Conservation (phyloP, 306 rosid species). For the Sicyos edulis region DNA sequence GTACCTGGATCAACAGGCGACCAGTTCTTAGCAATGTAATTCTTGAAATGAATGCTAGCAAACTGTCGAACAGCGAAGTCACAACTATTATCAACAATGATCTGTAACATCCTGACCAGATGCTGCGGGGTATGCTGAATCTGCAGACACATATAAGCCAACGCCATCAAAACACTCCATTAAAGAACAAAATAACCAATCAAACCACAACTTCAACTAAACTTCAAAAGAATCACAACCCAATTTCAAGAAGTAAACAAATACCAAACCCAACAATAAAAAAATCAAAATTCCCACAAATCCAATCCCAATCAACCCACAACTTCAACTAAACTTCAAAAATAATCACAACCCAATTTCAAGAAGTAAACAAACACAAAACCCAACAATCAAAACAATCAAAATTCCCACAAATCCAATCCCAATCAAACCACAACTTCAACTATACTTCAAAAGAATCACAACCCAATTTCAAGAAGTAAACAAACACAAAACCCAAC, state of each 20-base stretch:
- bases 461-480: neutral
- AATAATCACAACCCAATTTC: neutral
- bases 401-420: slow-evolving; percentile 8
- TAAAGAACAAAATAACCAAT: neutral
- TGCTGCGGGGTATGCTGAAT: slow-evolving; percentile 87
- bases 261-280: slow-evolving; percentile 5
- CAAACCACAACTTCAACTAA: neutral
- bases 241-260: neutral
- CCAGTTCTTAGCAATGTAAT: slow-evolving; percentile 88
- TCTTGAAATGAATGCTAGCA: slow-evolving; percentile 96
- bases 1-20: slow-evolving; percentile 71
- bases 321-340: neutral
- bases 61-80: slow-evolving; percentile 89
- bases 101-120: slow-evolving; percentile 80
- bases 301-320: slow-evolving; percentile 1
- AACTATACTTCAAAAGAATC: neutral
- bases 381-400: slow-evolving; percentile 7
- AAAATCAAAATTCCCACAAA: neutral
- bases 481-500: neutral
- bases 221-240: neutral
- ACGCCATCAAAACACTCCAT: neutral
- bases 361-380: neutral
- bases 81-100: slow-evolving; percentile 71
- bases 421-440: neutral
- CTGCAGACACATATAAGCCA: slow-evolving; percentile 33